Conservation (phyloP, 306 rosid genomes). For the Neltuma alba region DNA sequence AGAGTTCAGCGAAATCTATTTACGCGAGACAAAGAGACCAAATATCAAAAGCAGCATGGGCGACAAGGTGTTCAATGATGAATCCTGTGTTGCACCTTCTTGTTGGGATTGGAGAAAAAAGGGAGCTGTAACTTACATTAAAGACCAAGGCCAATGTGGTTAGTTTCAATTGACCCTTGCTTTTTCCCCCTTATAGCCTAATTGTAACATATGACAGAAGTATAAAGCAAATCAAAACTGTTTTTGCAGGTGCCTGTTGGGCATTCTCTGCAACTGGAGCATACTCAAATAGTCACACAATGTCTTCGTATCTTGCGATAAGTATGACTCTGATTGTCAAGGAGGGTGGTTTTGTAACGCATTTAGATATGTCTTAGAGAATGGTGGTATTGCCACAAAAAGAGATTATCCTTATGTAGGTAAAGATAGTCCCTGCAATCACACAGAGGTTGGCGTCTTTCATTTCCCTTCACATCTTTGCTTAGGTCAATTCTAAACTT, state of each 20-base stretch:
- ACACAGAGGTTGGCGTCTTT: too few species aligned
- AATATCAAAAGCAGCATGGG: background rate
- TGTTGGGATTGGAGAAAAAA: slow-evolving; percentile 55
- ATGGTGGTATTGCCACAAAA: background rate
- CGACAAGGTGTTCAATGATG: background rate
- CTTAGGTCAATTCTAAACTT: too few species aligned
- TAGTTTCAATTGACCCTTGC: too few species aligned
- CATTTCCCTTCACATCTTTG: too few species aligned
- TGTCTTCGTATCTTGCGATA: background rate
- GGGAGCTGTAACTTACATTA: slow-evolving; percentile 49
- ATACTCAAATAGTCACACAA: background rate
- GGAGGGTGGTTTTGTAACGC: background rate
- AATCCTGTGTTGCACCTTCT: slow-evolving; percentile 39
- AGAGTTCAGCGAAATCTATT: too few species aligned
- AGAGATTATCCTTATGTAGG: background rate
- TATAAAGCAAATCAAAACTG: too few species aligned
- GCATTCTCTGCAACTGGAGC: background rate
- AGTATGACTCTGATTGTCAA: background rate
- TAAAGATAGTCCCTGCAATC: background rate
- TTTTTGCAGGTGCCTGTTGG: too few species aligned
- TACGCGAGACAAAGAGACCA: too few species aligned
- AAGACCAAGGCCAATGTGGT: slow-evolving; percentile 54
- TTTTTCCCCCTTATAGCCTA: too few species aligned
- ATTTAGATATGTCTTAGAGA: background rate
- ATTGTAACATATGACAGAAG: too few species aligned